Percentiles rank a stretch among this genome's conserved stretches.
Conservation (phyloP, 148 eudicot species). For the Camellia sinensis region DNA sequence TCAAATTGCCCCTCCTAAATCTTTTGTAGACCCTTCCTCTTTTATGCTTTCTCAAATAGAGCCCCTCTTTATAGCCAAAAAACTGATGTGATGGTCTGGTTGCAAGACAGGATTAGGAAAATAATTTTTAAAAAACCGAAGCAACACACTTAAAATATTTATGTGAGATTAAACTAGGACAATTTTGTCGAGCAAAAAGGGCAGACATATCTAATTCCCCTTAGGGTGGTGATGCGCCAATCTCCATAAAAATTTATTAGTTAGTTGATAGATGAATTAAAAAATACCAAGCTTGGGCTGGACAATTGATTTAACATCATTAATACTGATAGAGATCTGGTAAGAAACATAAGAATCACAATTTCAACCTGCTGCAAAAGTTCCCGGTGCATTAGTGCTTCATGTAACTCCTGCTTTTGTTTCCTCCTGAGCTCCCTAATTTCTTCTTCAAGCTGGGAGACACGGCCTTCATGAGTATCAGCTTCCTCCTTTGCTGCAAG, state of each 20-base stretch:
- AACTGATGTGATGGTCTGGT: not conserved
- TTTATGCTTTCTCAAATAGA: not conserved
- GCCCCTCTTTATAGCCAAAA: not conserved
- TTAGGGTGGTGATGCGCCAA: not conserved
- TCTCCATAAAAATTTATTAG: not conserved
- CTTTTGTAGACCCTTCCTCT: not conserved
- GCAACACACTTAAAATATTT: not conserved
- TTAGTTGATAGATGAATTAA: not conserved
- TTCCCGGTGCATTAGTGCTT: conserved; percentile 66
- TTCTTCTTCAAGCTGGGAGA: conserved; percentile 76
- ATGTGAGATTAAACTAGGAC: not conserved
- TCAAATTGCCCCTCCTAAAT: too few species aligned
- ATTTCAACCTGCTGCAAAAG: conserved; percentile 78
- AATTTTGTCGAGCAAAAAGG: not conserved
- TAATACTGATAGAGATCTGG: not conserved
- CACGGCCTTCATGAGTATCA: conserved; percentile 88
- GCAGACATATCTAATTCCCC: not conserved
- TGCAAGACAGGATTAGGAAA: not conserved
- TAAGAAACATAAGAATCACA: conserved; percentile 4
- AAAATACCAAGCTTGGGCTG: not conserved
- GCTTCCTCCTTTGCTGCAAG: conserved; percentile 87
- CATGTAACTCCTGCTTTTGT: conserved; percentile 85
- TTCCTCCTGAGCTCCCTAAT: conserved; percentile 77
- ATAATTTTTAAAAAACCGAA: not conserved
- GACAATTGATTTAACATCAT: not conserved